A percentile compares a stretch with the other conserved stretches of the same genome.
Evolutionary conservation across 805 yeast genomes (phyloP).

Genomic region (Kodamaea kakaduensis): DNA sequence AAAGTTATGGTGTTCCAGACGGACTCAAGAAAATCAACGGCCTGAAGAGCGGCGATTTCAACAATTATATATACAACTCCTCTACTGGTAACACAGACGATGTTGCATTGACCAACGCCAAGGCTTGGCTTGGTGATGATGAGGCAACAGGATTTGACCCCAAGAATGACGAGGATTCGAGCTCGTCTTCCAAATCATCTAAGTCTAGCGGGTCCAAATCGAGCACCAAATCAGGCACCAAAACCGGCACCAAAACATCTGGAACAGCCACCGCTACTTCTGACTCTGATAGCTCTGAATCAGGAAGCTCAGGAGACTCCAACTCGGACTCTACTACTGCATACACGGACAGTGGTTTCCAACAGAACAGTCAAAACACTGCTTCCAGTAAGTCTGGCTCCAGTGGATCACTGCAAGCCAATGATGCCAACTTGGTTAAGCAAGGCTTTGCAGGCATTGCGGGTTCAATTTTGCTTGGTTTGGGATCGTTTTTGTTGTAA

Average conservation of each 20-base stretch:
- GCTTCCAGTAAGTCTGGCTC: neutral
- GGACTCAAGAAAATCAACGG: conserved; percentile 29
- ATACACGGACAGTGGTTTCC: conserved; percentile 6
- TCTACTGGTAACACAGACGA: conserved; percentile 33
- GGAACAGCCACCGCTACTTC: conserved; percentile 8
- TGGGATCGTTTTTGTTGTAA: conserved; percentile 14
- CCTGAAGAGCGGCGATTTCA: conserved; percentile 34
- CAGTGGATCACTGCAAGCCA: neutral
- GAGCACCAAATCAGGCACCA: neutral
- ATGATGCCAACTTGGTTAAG: conserved; percentile 1
- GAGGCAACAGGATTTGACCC: conserved; percentile 68
- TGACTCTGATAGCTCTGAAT: conserved; percentile 6
- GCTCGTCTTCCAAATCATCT: conserved; percentile 10
- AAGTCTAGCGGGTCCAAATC: conserved; percentile 16
- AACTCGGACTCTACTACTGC: neutral
- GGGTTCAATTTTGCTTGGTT: conserved; percentile 20
- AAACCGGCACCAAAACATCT: conserved; percentile 6
- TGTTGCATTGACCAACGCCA: conserved; percentile 59
- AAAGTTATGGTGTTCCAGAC: conserved; percentile 71
- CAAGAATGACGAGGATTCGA: conserved; percentile 24
- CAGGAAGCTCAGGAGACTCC: conserved; percentile 3
- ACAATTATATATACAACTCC: conserved; percentile 43
- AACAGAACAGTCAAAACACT: conserved; percentile 1
- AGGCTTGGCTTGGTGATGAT: conserved; percentile 51
- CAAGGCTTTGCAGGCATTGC: conserved; percentile 17